Evolutionary conservation across 1,284 basidiomycete genomes (phyloP), one percentile per base, ranked within the genome.

Genomic region (Phenoliferia sp.): DNA sequence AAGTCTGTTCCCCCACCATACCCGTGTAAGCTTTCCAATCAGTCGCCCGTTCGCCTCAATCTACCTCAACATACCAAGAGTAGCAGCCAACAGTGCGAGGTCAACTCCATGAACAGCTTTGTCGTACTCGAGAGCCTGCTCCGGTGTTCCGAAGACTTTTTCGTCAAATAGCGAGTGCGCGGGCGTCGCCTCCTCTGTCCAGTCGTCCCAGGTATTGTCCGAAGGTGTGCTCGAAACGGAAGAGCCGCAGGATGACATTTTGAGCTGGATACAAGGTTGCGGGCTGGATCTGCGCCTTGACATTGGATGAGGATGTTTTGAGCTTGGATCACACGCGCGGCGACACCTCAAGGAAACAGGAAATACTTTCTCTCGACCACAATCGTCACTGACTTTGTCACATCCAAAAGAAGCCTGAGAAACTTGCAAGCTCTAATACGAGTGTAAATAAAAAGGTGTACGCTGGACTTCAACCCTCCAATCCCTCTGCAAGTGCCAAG

Each of bases 141-240:
- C 79, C 19, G 85, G 86, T 0, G 86, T 85, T 34, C 84, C 79
- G 68, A 91, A 84, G 35, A 82, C 84, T 69, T 88, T 85, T 28
- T 48, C 59, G 63, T 90, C 89, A 76, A 96, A 95, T n/a, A 96
- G 83, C 0, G 91, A 92, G 75, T 81, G 82, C 76, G 89, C 91
- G 6, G 85, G 80, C 22, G 80, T 80, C 48, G 80, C 77, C 54
- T 81, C 81, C 56, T 86, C 86, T 76, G 90, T 87, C 90, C 89
- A 92, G 76, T 91, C 90, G 66, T 89, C 88, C 83, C 88, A 92
- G 55, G 83, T 86, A 73, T 88, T 81, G 50, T 31, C 31, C 12
- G 28, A 17, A 26, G 29, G 29, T 15, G 19, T 9, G 4, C 22
- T 26, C 19, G 56, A 16, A 15, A 28, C 3, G 17, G 56, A 34